A percentile compares a stretch with the other conserved stretches of the same genome.
Evolutionary conservation across 2,329 filamentous ascomycete species (phyloP).

Genomic region (Hortaea sp.): DNA sequence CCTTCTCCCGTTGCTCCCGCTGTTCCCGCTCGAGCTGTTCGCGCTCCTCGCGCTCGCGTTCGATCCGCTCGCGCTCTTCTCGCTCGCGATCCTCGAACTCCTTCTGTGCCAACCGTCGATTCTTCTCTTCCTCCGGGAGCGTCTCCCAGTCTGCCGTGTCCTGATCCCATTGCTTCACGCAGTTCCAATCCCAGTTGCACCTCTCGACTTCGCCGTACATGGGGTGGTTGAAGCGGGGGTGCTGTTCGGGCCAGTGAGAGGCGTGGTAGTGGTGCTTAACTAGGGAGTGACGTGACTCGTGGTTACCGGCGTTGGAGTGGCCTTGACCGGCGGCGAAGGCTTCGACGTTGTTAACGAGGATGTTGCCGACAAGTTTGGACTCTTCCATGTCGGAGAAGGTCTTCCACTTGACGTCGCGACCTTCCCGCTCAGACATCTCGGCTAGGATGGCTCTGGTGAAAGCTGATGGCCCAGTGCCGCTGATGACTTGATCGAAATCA

Average conservation of each 20-base stretch:
- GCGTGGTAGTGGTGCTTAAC: constrained; percentile 69
- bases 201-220: constrained; percentile 59
- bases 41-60: neutral
- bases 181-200: constrained; percentile 59
- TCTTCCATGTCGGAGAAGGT: constrained; percentile 56
- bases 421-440: constrained; percentile 47
- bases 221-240: constrained; percentile 57
- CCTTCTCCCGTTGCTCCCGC: too few species aligned
- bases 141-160: constrained; percentile 51
- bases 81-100: neutral
- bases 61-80: neutral
- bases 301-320: constrained; percentile 62
- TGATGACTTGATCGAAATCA: constrained; percentile 64
- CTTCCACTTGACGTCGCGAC: constrained; percentile 48
- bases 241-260: constrained; percentile 58
- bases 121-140: constrained; percentile 48
- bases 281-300: constrained; percentile 54
- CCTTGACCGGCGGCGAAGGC: constrained; percentile 64
- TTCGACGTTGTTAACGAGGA: constrained; percentile 60
- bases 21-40: neutral
- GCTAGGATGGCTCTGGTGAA: constrained; percentile 56
- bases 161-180: constrained; percentile 55
- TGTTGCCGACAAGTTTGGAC: constrained; percentile 53
- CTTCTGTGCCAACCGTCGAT: constrained; percentile 5
- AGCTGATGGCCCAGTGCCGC: constrained; percentile 60